Percentiles rank a stretch among this genome's conserved stretches.
phyloP scores from a whole-genome alignment of 768 basidiomycete species.

The Suillus americanus region DNA sequence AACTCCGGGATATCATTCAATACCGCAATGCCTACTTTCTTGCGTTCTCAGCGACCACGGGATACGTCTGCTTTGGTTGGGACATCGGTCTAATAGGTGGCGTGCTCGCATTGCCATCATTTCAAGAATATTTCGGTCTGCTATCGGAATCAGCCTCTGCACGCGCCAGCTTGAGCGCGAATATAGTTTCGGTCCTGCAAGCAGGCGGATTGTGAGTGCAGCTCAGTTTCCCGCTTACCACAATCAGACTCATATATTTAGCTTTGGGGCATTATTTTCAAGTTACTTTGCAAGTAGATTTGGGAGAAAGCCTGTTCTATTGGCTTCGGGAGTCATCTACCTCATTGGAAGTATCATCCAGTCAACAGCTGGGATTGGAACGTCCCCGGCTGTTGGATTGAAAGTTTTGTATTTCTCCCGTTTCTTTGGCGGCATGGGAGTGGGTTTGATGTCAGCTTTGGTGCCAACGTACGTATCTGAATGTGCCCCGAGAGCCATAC shows the following conservation, averaged over 20 bases:
- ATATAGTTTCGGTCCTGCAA: slow-evolving; percentile 39
- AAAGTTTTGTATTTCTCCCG: slow-evolving; percentile 35
- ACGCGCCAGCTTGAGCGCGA: slow-evolving; percentile 31
- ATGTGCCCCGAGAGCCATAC: slow-evolving; percentile 36
- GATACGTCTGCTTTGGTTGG: slow-evolving; percentile 37
- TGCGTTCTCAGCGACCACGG: slow-evolving; percentile 33
- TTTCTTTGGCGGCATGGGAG: slow-evolving; percentile 50
- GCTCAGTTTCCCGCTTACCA: not conserved
- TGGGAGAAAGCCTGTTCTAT: slow-evolving; percentile 35
- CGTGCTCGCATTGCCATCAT: slow-evolving; percentile 35
- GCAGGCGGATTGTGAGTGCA: slow-evolving; percentile 34
- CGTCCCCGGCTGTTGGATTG: slow-evolving; percentile 23
- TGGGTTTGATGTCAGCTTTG: slow-evolving; percentile 37
- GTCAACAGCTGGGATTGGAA: slow-evolving; percentile 33
- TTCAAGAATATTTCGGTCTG: slow-evolving; percentile 35
- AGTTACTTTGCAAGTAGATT: slow-evolving; percentile 30
- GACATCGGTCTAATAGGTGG: slow-evolving; percentile 39
- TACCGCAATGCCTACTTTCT: slow-evolving; percentile 36
- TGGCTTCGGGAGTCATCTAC: slow-evolving; percentile 32
- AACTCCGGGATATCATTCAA: slow-evolving; percentile 20
- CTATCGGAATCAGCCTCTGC: slow-evolving; percentile 23
- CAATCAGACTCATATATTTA: slow-evolving; percentile 1
- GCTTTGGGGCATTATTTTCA: slow-evolving; percentile 30
- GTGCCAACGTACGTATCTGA: slow-evolving; percentile 40
- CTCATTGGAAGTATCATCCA: slow-evolving; percentile 36